Conservation (phyloP, 176 grass and related monocot genomes). For the Carex littledalei region DNA sequence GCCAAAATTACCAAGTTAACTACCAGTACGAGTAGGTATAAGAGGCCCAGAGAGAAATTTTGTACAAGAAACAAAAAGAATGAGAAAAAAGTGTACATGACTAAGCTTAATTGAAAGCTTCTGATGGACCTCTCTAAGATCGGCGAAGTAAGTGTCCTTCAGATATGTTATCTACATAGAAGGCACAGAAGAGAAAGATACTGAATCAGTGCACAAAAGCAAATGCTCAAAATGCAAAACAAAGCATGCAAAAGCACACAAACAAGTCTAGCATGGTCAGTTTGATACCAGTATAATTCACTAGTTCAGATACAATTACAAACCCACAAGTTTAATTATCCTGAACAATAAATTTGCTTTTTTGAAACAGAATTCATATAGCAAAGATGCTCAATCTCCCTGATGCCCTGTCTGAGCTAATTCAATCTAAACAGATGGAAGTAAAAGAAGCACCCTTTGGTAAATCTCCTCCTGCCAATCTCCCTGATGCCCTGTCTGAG, state of each 20-base stretch:
- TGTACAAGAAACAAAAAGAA: not conserved
- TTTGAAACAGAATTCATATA: constrained; percentile 5
- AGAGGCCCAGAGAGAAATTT: not conserved
- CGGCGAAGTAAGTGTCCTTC: constrained; percentile 53
- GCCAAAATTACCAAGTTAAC: not conserved
- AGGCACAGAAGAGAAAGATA: not conserved
- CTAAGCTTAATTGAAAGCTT: constrained; percentile 64
- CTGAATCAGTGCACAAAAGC: not conserved
- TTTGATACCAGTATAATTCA: not conserved
- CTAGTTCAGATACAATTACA: not conserved
- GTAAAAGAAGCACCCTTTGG: constrained; percentile 46
- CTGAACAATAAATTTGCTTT: not conserved
- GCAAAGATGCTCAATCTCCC: not conserved
- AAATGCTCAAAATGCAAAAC: not conserved
- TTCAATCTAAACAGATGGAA: constrained; percentile 22
- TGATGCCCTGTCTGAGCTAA: not conserved
- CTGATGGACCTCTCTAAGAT: constrained; percentile 54
- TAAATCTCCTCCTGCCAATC: constrained; percentile 75
- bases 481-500: constrained; percentile 49
- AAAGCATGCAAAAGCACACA: not conserved
- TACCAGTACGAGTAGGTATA: not conserved
- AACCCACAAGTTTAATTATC: not conserved
- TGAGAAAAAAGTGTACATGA: constrained; percentile 19
- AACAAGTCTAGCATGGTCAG: not conserved
- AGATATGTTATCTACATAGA: constrained; percentile 51